A percentile compares a stretch with the other conserved stretches of the same genome.
Evolutionary conservation across 2,329 filamentous ascomycete species (phyloP).

Genomic region (Alternaria ventricosa): DNA sequence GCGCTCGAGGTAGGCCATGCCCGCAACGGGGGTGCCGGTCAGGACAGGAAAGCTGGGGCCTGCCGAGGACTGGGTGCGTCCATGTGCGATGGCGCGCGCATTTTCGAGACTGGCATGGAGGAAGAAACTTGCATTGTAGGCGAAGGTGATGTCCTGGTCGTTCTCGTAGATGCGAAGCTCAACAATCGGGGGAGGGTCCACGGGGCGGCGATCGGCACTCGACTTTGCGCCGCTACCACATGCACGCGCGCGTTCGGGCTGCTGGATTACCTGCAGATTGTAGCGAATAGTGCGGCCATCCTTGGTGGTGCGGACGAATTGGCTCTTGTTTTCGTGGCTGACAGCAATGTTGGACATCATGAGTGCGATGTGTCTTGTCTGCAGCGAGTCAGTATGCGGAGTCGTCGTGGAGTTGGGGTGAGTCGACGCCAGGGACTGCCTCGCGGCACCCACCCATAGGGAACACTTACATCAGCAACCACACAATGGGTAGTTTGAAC

Average conservation of each 20-base stretch:
- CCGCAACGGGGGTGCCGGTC: constrained; percentile 92
- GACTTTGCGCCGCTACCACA: constrained; percentile 94
- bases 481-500: not conserved
- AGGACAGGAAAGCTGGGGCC: constrained; percentile 77
- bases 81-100: constrained; percentile 81
- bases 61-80: constrained; percentile 70
- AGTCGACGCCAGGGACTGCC: constrained; percentile 9
- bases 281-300: constrained; percentile 82
- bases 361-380: constrained; percentile 11
- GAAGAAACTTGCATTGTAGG: constrained; percentile 97
- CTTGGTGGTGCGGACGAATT: constrained; percentile 67
- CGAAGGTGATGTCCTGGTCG: constrained; percentile 73
- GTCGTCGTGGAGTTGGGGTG: constrained; percentile 15
- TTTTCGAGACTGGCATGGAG: constrained; percentile 88
- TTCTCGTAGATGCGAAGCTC: constrained; percentile 87
- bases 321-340: constrained; percentile 63
- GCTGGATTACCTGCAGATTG: constrained; percentile 84
- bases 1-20: constrained; percentile 93
- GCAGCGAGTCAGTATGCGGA: constrained; percentile 19
- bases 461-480: constrained; percentile 17
- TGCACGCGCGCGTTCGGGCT: constrained; percentile 90
- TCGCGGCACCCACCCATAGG: constrained; percentile 17
- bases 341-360: constrained; percentile 55
- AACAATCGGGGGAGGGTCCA: constrained; percentile 93
- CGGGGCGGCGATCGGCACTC: constrained; percentile 81